Evolutionary conservation across 2,329 filamentous ascomycete species (phyloP).

Genomic region (Biscogniauxia marginata): DNA sequence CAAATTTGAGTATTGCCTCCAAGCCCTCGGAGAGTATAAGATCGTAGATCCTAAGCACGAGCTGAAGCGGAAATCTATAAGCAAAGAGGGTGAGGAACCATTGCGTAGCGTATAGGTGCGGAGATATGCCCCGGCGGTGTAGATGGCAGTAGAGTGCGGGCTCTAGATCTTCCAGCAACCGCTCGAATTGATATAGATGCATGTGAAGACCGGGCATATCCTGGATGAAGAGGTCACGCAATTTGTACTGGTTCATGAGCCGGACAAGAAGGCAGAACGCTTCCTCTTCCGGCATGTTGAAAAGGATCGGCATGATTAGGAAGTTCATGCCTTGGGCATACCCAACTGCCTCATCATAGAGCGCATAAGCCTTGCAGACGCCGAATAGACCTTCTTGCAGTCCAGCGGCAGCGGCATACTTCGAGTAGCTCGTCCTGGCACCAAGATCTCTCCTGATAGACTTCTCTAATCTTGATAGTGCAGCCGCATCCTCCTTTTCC

Average conservation of each 20-base stretch:
- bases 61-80: conserved; percentile 93
- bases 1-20: conserved; percentile 90
- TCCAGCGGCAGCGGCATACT: conserved; percentile 86
- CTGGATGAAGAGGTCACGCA: conserved; percentile 88
- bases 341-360: conserved; percentile 91
- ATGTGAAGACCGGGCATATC: conserved; percentile 97
- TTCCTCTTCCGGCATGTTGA: conserved; percentile 98
- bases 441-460: conserved; percentile 87
- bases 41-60: conserved; percentile 95
- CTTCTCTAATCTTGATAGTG: conserved; percentile 84
- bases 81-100: conserved; percentile 99
- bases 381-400: conserved; percentile 93
- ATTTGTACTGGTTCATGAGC: conserved; percentile 93
- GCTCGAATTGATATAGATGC: conserved; percentile 91
- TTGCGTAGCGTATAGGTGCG: conserved; percentile 94
- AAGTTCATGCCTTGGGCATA: conserved; percentile 99
- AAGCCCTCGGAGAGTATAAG: conserved; percentile 91
- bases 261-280: conserved; percentile 91
- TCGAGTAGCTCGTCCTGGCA: conserved; percentile 91
- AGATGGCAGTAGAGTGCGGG: conserved; percentile 94
- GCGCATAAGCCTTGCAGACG: conserved; percentile 93
- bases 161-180: conserved; percentile 88
- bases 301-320: conserved; percentile 90
- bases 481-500: conserved; percentile 72
- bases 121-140: conserved; percentile 79